phyloP scores from a whole-genome alignment of 305 asterid species.

The Ilex paraguariensis region DNA sequence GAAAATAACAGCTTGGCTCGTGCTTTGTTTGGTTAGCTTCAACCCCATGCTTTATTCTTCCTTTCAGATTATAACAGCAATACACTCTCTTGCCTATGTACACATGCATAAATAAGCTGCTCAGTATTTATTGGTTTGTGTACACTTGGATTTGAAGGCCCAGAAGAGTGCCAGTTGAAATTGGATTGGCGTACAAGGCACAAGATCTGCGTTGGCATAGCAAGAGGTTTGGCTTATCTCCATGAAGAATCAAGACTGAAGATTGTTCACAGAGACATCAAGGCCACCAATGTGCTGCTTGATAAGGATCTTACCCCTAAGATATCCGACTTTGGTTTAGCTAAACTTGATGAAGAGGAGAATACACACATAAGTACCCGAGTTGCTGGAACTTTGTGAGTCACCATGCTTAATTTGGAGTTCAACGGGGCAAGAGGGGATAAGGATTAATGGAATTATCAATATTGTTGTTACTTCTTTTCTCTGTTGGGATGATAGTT shows the following conservation, averaged over 20 bases:
- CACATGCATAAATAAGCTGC: not conserved
- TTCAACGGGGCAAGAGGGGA: not conserved
- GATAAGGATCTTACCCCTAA: conserved; percentile 14
- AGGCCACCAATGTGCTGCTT: conserved; percentile 22
- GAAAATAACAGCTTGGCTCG: conserved; percentile 65
- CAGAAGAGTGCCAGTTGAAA: conserved; percentile 34
- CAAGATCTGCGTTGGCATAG: conserved; percentile 52
- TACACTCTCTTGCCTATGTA: not conserved
- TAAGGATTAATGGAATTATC: not conserved
- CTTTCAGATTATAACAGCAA: not conserved
- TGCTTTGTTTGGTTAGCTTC: conserved; percentile 51
- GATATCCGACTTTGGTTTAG: conserved; percentile 21
- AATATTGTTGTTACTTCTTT: not conserved
- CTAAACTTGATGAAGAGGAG: conserved; percentile 21
- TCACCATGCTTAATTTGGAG: not conserved
- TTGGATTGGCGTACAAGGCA: conserved; percentile 63
- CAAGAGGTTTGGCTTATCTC: conserved; percentile 69
- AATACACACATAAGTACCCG: conserved; percentile 19
- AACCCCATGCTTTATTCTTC: not conserved
- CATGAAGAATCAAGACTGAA: conserved; percentile 75
- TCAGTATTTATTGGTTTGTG: too few species aligned
- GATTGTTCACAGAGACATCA: conserved; percentile 54
- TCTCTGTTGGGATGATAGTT: not conserved
- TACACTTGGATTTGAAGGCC: conserved; percentile 31
- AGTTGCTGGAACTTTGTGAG: conserved; percentile 21